Conservation (phyloP, 257 asterid species). For the Vinca minor region DNA sequence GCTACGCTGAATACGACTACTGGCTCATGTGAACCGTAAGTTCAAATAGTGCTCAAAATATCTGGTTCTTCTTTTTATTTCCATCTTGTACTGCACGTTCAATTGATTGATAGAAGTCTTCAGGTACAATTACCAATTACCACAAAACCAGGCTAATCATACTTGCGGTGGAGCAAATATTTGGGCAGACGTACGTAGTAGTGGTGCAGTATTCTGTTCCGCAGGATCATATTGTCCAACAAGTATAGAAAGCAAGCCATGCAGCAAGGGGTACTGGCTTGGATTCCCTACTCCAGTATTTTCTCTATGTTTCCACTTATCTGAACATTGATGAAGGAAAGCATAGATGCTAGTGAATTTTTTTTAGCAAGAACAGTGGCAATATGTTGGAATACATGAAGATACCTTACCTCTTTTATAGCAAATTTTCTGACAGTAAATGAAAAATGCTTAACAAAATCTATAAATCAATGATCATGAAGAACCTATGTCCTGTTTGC, state of each 20-base stretch:
- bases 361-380: background rate
- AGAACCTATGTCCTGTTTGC: background rate
- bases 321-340: background rate
- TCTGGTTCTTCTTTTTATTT: conserved; percentile 6
- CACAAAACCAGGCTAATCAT: conserved; percentile 45
- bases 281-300: conserved; percentile 14
- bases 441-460: background rate
- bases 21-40: conserved; percentile 83
- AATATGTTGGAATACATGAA: background rate
- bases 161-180: conserved; percentile 89
- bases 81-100: conserved; percentile 6
- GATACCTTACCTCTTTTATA: background rate
- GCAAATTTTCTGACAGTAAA: background rate
- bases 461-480: background rate
- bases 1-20: conserved; percentile 43
- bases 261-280: conserved; percentile 64
- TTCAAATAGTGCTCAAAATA: conserved; percentile 11
- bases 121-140: conserved; percentile 74
- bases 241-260: conserved; percentile 37
- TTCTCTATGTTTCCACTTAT: background rate
- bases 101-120: conserved; percentile 17
- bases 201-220: conserved; percentile 56
- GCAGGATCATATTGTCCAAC: conserved; percentile 86
- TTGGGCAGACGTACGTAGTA: conserved; percentile 63
- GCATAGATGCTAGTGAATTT: background rate